A percentile compares a stretch with the other conserved stretches of the same genome.
Evolutionary conservation across 495 filamentous ascomycete genomes (phyloP).

Genomic region (Tuber umbilicatum): DNA sequence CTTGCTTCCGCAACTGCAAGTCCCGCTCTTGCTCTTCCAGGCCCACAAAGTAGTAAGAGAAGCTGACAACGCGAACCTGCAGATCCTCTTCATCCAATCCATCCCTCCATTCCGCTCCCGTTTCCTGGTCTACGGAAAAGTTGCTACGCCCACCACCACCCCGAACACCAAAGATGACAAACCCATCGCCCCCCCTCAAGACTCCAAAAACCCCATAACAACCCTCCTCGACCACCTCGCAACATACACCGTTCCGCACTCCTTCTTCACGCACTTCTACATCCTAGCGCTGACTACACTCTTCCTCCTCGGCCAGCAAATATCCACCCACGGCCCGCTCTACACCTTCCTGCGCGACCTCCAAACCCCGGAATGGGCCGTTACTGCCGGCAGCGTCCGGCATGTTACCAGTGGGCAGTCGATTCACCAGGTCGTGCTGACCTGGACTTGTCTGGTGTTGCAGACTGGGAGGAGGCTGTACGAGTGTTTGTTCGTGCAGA

Average conservation of each 20-base stretch:
- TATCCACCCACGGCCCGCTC: conserved; percentile 52
- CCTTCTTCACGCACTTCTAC: conserved; percentile 86
- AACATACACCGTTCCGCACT: conserved; percentile 64
- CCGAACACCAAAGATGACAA: conserved; percentile 16
- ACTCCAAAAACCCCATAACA: conserved; percentile 42
- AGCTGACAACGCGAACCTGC: background rate
- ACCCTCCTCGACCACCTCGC: conserved; percentile 53
- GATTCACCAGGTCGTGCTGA: conserved; percentile 58
- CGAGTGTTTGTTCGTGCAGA: conserved; percentile 60
- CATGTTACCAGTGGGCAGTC: conserved; percentile 48
- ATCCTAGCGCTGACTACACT: conserved; percentile 62
- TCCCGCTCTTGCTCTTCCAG: background rate
- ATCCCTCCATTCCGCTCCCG: conserved; percentile 25
- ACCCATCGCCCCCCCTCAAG: conserved; percentile 9
- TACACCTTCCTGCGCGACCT: conserved; percentile 45
- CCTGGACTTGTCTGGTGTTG: conserved; percentile 62
- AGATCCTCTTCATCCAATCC: conserved; percentile 28
- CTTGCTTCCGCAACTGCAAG: background rate
- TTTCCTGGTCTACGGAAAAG: conserved; percentile 38
- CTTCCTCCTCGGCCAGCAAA: conserved; percentile 68
- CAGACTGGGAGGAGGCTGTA: conserved; percentile 70
- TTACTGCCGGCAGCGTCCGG: conserved; percentile 30
- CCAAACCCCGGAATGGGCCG: conserved; percentile 32
- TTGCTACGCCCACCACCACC: conserved; percentile 16
- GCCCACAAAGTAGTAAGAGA: background rate